Conservation (phyloP, 768 basidiomycete species). For the Xerocomus brunneocitrinus region DNA sequence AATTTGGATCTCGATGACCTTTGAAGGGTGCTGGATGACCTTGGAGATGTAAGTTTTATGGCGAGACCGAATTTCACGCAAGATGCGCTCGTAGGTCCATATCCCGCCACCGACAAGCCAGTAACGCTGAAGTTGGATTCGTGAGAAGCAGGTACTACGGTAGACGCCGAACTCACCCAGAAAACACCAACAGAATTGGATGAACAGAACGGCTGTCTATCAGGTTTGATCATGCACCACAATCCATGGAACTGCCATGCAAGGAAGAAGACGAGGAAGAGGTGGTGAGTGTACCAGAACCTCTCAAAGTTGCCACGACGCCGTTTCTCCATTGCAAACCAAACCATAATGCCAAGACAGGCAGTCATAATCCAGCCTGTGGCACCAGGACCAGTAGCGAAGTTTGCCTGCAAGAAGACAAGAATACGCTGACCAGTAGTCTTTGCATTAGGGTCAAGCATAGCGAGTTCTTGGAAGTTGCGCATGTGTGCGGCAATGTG, state of each 20-base stretch:
- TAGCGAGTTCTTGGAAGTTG: constrained; percentile 70
- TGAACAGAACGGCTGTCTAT: constrained; percentile 84
- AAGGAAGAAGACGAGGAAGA: constrained; percentile 91
- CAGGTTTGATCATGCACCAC: constrained; percentile 96
- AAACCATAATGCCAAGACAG: constrained; percentile 74
- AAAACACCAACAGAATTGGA: constrained; percentile 86
- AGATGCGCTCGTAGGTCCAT: constrained; percentile 82
- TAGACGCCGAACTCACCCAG: constrained; percentile 59
- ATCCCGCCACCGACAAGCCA: constrained; percentile 86
- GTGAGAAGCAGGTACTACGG: constrained; percentile 3
- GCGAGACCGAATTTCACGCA: constrained; percentile 87
- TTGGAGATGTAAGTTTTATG: constrained; percentile 92
- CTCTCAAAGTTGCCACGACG: constrained; percentile 76
- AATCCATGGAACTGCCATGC: constrained; percentile 93
- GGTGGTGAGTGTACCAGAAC: constrained; percentile 87
- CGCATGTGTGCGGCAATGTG: constrained; percentile 84
- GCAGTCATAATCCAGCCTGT: constrained; percentile 90
- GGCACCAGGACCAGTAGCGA: constrained; percentile 72
- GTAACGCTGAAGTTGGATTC: constrained; percentile 54
- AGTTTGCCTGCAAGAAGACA: constrained; percentile 77
- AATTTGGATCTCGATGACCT: constrained; percentile 93
- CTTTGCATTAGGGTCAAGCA: constrained; percentile 48
- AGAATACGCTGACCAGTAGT: constrained; percentile 51
- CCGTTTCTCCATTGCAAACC: constrained; percentile 77
- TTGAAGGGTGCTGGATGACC: constrained; percentile 92